A percentile compares a stretch with the other conserved stretches of the same genome.
Evolutionary conservation across 805 yeast species (phyloP).

Genomic region (Hanseniaspora thailandica): DNA sequence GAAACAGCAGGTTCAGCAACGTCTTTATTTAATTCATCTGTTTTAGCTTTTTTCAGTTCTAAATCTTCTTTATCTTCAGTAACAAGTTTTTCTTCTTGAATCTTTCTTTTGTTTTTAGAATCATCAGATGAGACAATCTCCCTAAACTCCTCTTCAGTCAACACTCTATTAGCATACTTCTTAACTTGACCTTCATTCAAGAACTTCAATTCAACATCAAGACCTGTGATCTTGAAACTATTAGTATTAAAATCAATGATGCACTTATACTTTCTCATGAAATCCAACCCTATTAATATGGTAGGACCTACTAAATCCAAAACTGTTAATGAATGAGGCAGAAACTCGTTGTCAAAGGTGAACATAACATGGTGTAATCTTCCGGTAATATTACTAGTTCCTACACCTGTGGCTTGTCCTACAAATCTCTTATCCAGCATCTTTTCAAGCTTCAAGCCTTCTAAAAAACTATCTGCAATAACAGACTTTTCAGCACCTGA

Average conservation of each 20-base stretch:
- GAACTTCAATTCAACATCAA: slow-evolving; percentile 49
- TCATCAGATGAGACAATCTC: slow-evolving; percentile 8
- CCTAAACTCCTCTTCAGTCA: slow-evolving; percentile 20
- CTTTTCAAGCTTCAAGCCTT: slow-evolving; percentile 53
- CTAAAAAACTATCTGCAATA: slow-evolving; percentile 66
- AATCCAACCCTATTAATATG: slow-evolving; percentile 73
- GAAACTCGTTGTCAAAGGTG: slow-evolving; percentile 52
- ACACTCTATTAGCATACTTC: slow-evolving; percentile 20
- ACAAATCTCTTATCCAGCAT: slow-evolving; percentile 67
- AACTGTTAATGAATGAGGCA: slow-evolving; percentile 60
- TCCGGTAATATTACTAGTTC: slow-evolving; percentile 66
- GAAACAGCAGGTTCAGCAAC: not conserved
- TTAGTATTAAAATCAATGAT: slow-evolving; percentile 59
- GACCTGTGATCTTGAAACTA: slow-evolving; percentile 54
- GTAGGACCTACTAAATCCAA: slow-evolving; percentile 50
- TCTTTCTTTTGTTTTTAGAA: not conserved
- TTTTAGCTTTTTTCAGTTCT: not conserved
- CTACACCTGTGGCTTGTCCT: slow-evolving; percentile 87
- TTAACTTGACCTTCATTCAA: slow-evolving; percentile 64
- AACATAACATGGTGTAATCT: slow-evolving; percentile 81
- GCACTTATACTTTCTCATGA: slow-evolving; percentile 83
- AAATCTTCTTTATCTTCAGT: not conserved
- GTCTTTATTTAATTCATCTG: slow-evolving; percentile 2
- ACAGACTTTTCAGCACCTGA: slow-evolving; percentile 91
- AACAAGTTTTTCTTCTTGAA: not conserved